These are phyloP conservation scores for Tricholoma sp. DNA, from an alignment of 768 basidiomycete genomes.

Conservation along the genomic window DNA sequence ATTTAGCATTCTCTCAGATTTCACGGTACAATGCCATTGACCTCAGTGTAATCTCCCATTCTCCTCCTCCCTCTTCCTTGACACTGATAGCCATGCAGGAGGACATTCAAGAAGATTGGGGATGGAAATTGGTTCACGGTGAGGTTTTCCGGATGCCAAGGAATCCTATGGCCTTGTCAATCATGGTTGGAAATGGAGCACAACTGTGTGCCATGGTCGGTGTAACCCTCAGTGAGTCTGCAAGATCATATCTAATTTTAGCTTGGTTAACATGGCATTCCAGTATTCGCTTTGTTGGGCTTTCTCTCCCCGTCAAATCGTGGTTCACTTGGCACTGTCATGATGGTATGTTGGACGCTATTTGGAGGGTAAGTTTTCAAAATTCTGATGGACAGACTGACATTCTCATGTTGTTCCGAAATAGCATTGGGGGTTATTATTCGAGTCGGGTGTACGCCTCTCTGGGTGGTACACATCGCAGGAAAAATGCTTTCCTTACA, in stretches of 20 bases:
- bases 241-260: neutral
- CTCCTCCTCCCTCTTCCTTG: neutral
- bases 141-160: constrained; percentile 89
- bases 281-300: constrained; percentile 88
- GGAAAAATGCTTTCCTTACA: constrained; percentile 82
- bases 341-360: constrained; percentile 92
- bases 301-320: constrained; percentile 96
- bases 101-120: constrained; percentile 96
- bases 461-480: constrained; percentile 70
- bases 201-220: constrained; percentile 84
- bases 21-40: constrained; percentile 94
- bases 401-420: constrained; percentile 5
- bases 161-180: constrained; percentile 71
- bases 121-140: constrained; percentile 96
- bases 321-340: constrained; percentile 88
- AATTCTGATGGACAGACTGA: neutral
- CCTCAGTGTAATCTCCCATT: constrained; percentile 54
- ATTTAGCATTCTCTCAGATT: constrained; percentile 43
- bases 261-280: too few relatives aligned
- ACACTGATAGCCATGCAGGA: constrained; percentile 45
- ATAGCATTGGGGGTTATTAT: constrained; percentile 82
- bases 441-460: constrained; percentile 80
- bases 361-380: constrained; percentile 69
- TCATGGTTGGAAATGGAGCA: constrained; percentile 86
- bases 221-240: constrained; percentile 69